phyloP scores from a whole-genome alignment of 371 early-diverging fungal species.

The Syncephalastrum contaminatum region DNA sequence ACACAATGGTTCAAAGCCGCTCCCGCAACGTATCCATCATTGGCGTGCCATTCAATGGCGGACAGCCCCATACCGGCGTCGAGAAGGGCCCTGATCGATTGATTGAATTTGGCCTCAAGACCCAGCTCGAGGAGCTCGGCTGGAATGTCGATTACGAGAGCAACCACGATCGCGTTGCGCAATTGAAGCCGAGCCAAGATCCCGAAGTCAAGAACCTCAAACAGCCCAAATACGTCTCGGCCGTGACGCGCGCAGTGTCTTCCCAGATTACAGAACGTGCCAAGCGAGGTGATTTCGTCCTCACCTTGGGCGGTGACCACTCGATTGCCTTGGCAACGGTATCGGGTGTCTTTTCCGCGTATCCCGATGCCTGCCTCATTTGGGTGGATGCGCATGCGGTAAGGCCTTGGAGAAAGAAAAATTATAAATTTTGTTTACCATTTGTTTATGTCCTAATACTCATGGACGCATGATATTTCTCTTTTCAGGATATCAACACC shows the following conservation, averaged over 20 bases:
- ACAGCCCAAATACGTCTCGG: constrained; percentile 78
- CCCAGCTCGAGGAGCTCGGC: constrained; percentile 78
- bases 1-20: too few relatives aligned
- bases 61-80: constrained; percentile 81
- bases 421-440: not conserved
- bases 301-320: constrained; percentile 94
- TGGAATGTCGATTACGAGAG: constrained; percentile 74
- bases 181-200: constrained; percentile 56
- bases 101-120: constrained; percentile 76
- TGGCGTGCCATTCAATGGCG: constrained; percentile 79
- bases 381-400: constrained; percentile 98
- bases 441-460: not conserved
- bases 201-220: constrained; percentile 73
- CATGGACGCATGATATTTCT: not conserved
- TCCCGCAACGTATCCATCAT: constrained; percentile 67
- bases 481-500: constrained; percentile 89
- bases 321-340: constrained; percentile 90
- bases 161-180: constrained; percentile 56
- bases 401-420: constrained; percentile 28
- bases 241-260: constrained; percentile 69
- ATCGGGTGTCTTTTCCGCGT: constrained; percentile 76
- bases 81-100: constrained; percentile 82
- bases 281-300: constrained; percentile 68
- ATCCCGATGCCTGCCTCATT: constrained; percentile 87
- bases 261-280: constrained; percentile 63